Evolutionary conservation across 208 protist genomes (phyloP), one percentile per base, ranked within the genome.

Genomic region (Tritrichomonas foetus): DNA sequence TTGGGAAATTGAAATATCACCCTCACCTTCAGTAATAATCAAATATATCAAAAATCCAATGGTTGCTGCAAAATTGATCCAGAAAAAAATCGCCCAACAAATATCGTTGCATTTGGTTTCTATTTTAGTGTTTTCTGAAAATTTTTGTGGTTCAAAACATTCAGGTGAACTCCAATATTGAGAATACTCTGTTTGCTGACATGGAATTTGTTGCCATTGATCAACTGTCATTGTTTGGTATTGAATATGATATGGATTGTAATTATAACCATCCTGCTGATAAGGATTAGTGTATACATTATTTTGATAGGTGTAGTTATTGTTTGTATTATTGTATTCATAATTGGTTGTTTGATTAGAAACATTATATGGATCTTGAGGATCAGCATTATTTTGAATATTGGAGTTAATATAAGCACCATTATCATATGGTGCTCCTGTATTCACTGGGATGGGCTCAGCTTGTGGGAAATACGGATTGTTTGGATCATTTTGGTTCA

Each of bases 81-180:
- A 57, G 47, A 89, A 89, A 20, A 61, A 13, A 57, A 89, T 16
- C 33, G 16, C 16, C 78, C 78, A 89, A 49, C 2, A 44, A n/a
- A 57, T 47, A 61, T 89, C 78, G n/a, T 89, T 89, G 41, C 78
- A 89, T 5, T 57, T 25, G 0, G 8, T 89, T 47, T 89, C 78
- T 47, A 57, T 89, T 33, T 89, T 89, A 16, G 78, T 89, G 47
- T 89, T 89, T 39, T 57, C 47, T 8, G 78, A 89, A 49, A 57
- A 89, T 36, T 5, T 53, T 50, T 89, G 3, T 9, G 78, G 78
- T 27, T 89, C 47, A n/a, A 89, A 89, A 16, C 16, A 16, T 22
- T 53, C 13, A 41, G 78, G 41, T n/a, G 14, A 25, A 89, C 57
- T 39, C 78, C 78, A 89, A 57, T 89, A 89, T 47, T 89, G 41